phyloP scores from a whole-genome alignment of 148 eudicot species.

The Mesembryanthemum crystallinum region DNA sequence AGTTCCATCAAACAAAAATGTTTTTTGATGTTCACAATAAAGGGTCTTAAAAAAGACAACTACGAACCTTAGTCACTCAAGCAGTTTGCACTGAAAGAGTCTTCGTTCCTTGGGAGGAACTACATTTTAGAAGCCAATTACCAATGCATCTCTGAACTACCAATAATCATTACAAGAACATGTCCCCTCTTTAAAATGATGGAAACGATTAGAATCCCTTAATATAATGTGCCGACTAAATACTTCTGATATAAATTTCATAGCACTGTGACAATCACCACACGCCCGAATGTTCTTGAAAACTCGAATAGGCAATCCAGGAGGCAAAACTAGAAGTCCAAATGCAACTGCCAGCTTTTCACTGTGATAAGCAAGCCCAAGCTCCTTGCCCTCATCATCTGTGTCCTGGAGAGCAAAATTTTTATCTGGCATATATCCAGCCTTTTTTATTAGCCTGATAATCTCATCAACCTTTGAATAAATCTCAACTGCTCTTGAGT shows the following conservation, averaged over 20 bases:
- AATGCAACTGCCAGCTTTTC: constrained; percentile 88
- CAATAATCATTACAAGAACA: constrained; percentile 71
- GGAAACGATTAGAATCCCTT: constrained; percentile 65
- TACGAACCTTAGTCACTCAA: neutral
- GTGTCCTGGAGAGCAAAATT: constrained; percentile 63
- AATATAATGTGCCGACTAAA: constrained; percentile 48
- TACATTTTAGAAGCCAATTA: neutral
- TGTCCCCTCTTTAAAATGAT: constrained; percentile 50
- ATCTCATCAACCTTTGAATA: constrained; percentile 58
- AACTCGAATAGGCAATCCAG: constrained; percentile 51
- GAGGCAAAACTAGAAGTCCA: constrained; percentile 54
- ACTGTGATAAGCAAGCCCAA: constrained; percentile 67
- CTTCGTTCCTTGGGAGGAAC: neutral
- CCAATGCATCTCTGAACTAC: constrained; percentile 23
- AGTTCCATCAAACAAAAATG: neutral
- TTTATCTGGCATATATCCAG: constrained; percentile 61
- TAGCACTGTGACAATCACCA: constrained; percentile 82
- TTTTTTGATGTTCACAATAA: neutral
- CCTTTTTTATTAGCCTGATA: constrained; percentile 44
- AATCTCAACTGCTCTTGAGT: constrained; percentile 33
- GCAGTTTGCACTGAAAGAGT: neutral
- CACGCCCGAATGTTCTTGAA: constrained; percentile 71
- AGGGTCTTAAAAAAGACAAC: neutral
- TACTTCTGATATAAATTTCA: constrained; percentile 51
- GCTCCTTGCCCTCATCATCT: constrained; percentile 59